Percentiles rank a stretch among this genome's conserved stretches.
Evolutionary conservation across 2,329 filamentous ascomycete species (phyloP).

Genomic region (Fusarium buxicola): DNA sequence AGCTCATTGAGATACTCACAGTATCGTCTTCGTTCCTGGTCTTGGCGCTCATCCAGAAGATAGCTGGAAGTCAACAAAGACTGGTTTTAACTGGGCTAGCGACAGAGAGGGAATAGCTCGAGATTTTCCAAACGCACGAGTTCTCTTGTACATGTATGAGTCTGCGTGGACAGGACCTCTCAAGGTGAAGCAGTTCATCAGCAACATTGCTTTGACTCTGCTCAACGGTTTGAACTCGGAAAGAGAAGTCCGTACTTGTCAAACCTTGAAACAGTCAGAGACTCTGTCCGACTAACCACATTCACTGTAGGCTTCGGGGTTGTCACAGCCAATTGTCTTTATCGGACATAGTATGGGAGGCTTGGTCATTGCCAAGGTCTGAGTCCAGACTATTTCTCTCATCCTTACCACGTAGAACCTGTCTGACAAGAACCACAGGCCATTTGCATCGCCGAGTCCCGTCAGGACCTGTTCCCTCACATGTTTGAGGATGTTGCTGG

Average conservation of each 20-base stretch:
- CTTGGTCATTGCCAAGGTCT: constrained; percentile 56
- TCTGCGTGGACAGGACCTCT: constrained; percentile 55
- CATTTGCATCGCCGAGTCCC: constrained; percentile 49
- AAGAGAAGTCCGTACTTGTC: constrained; percentile 47
- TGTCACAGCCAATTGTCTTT: constrained; percentile 54
- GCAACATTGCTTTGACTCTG: constrained; percentile 53
- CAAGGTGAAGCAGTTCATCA: constrained; percentile 56
- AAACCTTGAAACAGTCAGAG: neutral
- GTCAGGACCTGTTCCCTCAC: constrained; percentile 50
- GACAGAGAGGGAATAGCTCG: constrained; percentile 50
- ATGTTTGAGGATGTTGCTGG: constrained; percentile 57
- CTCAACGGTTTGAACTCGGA: constrained; percentile 50
- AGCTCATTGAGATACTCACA: constrained; percentile 11
- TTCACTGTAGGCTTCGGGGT: neutral
- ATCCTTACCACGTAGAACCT: too few species aligned
- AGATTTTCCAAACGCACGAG: constrained; percentile 55
- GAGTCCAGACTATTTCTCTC: neutral
- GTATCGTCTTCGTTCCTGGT: constrained; percentile 57
- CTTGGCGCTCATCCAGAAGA: constrained; percentile 54
- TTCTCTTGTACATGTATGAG: constrained; percentile 57
- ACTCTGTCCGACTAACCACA: neutral
- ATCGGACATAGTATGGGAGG: constrained; percentile 60
- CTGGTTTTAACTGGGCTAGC: constrained; percentile 56
- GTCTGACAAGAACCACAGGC: constrained; percentile 20
- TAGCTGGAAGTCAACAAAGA: constrained; percentile 53